Evolutionary conservation across 1,284 basidiomycete genomes (phyloP), one percentile per base, ranked within the genome.

Genomic region (Moniliophthora roreri): DNA sequence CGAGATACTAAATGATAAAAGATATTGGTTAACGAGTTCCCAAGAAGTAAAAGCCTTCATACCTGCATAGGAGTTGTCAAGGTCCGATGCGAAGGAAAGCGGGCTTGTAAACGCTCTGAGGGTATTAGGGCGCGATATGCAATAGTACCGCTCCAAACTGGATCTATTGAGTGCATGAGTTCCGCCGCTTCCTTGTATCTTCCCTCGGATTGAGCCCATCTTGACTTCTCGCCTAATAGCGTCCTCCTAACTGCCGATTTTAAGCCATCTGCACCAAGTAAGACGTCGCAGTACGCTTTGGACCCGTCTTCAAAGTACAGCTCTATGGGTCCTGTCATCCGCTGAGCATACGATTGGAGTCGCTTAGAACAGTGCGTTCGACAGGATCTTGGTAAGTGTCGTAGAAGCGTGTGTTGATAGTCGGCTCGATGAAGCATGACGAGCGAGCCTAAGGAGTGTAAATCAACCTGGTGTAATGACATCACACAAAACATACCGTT

Each of bases 191-290:
- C 58, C 11, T 60, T 59, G 36, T 18, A 54, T 3, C 36, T 15
- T 10, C 60, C 58, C 46, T 54, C 56, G 23, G 40, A 40, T 39
- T 58, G 55, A 4, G 54, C 48, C 47, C 62, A 38, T 38, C 38
- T 45, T 2, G 68, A 60, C 20, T 66, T 60, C 32, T 72, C 68
- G 1, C 59, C 57, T 45, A 76, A 66, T 63, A 82, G 67, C n/a
- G 63, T 60, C 39, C 60, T 60, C 37, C 81, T 74, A 9, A 81
- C 73, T 10, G 64, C 65, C 0, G 80, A 83, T 59, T 78, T 81
- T 52, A 83, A 66, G 3, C 78, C 79, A 56, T 81, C 78, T 24
- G 74, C 72, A 1, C 78, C 79, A 28, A 81, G 63, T 6, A 81
- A 67, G 11, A 80, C 45, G 60, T 81, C 77, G 50, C 78, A 79